Evolutionary conservation across 352 stramenopile genomes (phyloP).

Genomic region (Phytophthora sojae): DNA sequence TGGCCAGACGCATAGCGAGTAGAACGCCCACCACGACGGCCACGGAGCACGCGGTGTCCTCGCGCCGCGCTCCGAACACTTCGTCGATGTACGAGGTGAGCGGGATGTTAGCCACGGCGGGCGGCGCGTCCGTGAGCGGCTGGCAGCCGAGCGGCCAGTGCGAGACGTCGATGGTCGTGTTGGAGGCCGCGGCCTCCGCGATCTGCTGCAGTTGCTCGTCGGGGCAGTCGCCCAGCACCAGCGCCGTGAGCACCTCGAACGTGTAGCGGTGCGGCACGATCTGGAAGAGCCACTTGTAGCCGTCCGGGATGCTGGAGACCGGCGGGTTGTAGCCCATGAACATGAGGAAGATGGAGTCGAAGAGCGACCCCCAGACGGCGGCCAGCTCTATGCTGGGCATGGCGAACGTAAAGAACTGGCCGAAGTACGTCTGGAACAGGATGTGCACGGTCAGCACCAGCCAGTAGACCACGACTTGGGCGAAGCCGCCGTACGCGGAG

Average conservation of each 20-base stretch:
- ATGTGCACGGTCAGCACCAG: conserved; percentile 46
- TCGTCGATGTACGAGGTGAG: conserved; percentile 66
- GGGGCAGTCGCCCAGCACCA: conserved; percentile 55
- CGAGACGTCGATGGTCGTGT: conserved; percentile 39
- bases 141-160: conserved; percentile 64
- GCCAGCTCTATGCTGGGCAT: conserved; percentile 59
- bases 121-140: conserved; percentile 55
- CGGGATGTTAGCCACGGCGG: conserved; percentile 43
- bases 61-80: conserved; percentile 63
- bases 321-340: conserved; percentile 63
- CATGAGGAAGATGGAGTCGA: conserved; percentile 65
- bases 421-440: conserved; percentile 55
- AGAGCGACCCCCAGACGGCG: conserved; percentile 46
- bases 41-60: conserved; percentile 55
- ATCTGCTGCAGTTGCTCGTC: conserved; percentile 45
- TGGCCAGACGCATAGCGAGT: conserved; percentile 58
- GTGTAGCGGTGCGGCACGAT: conserved; percentile 52
- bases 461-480: conserved; percentile 52
- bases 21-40: conserved; percentile 58
- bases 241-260: conserved; percentile 45
- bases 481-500: conserved; percentile 34
- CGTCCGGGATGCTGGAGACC: conserved; percentile 44
- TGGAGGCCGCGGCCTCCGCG: conserved; percentile 22
- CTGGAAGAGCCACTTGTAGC: conserved; percentile 59
- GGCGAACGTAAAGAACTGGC: conserved; percentile 73